Percentiles rank a stretch among this genome's conserved stretches.
Evolutionary conservation across 1,284 basidiomycete genomes (phyloP).

Genomic region (Ceratorhiza oryzae-sativae): DNA sequence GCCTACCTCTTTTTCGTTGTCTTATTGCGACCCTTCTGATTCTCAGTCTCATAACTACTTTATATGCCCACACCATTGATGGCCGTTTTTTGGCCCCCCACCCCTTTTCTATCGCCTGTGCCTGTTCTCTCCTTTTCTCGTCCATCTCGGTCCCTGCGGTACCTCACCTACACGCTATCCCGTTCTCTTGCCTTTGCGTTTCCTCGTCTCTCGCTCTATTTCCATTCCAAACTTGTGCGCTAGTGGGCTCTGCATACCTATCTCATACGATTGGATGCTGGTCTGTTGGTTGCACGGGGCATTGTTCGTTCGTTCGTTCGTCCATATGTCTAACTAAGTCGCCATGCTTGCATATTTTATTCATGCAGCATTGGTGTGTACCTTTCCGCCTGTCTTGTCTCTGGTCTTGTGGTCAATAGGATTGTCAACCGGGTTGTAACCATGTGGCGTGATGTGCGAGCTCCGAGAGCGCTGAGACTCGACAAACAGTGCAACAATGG

Average conservation of each 20-base stretch:
- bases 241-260: conserved; percentile 11
- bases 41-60: conserved; percentile 24
- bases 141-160: conserved; percentile 33
- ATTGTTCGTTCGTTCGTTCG: conserved; percentile 38
- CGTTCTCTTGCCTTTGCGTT: conserved; percentile 33
- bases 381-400: conserved; percentile 15
- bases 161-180: conserved; percentile 17
- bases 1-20: background rate
- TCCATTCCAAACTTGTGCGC: conserved; percentile 15
- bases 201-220: conserved; percentile 26
- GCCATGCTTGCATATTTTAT: conserved; percentile 7
- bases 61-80: conserved; percentile 29
- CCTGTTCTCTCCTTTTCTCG: conserved; percentile 17
- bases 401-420: conserved; percentile 35
- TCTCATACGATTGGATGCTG: conserved; percentile 5
- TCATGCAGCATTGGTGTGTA: conserved; percentile 26
- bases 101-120: no score
- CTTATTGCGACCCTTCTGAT: conserved; percentile 1
- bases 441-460: background rate
- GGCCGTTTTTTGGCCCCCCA: background rate
- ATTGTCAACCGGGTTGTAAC: conserved; percentile 35
- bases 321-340: conserved; percentile 37
- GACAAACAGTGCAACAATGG: background rate
- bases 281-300: background rate
- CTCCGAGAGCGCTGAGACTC: background rate